Evolutionary conservation across 1,284 basidiomycete species (phyloP).

Genomic region (Melampsora occidentalis): DNA sequence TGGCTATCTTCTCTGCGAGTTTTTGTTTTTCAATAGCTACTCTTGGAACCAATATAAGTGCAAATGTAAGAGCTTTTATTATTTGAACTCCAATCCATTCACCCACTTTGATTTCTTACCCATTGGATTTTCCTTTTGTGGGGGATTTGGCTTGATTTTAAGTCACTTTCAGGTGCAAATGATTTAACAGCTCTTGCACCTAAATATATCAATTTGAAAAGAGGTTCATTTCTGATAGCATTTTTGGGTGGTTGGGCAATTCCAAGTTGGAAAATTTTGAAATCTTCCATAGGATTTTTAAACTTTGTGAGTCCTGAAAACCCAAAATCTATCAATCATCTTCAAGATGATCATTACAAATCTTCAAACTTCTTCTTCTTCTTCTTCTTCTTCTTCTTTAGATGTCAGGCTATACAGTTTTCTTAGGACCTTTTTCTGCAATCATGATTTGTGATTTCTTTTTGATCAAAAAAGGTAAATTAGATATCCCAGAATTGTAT

Average conservation of each 20-base stretch:
- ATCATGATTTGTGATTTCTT: slow-evolving; percentile 50
- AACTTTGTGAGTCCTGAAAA: slow-evolving; percentile 52
- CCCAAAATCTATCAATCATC: too few species aligned
- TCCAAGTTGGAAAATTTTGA: slow-evolving; percentile 64
- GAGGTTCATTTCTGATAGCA: slow-evolving; percentile 71
- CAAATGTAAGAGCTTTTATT: slow-evolving; percentile 1
- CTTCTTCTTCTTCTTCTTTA: slow-evolving; percentile 41
- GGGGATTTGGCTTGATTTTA: slow-evolving; percentile 49
- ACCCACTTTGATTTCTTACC: neutral
- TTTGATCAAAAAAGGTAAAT: slow-evolving; percentile 47
- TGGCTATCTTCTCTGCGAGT: neutral
- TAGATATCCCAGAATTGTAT: slow-evolving; percentile 50
- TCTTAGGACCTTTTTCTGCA: slow-evolving; percentile 50
- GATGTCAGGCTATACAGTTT: slow-evolving; percentile 52
- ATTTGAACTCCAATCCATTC: neutral
- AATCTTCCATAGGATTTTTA: slow-evolving; percentile 58
- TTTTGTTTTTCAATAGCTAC: slow-evolving; percentile 61
- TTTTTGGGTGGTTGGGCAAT: slow-evolving; percentile 67
- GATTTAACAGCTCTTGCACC: slow-evolving; percentile 68
- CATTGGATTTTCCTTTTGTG: slow-evolving; percentile 17
- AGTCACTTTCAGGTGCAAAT: slow-evolving; percentile 72
- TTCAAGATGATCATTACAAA: too few species aligned
- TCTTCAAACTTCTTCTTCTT: too few species aligned
- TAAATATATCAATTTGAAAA: slow-evolving; percentile 68
- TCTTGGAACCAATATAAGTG: slow-evolving; percentile 71